Base-by-base conservation (phyloP, 768 basidiomycete species). In the Gymnopilus dilepis region DNA sequence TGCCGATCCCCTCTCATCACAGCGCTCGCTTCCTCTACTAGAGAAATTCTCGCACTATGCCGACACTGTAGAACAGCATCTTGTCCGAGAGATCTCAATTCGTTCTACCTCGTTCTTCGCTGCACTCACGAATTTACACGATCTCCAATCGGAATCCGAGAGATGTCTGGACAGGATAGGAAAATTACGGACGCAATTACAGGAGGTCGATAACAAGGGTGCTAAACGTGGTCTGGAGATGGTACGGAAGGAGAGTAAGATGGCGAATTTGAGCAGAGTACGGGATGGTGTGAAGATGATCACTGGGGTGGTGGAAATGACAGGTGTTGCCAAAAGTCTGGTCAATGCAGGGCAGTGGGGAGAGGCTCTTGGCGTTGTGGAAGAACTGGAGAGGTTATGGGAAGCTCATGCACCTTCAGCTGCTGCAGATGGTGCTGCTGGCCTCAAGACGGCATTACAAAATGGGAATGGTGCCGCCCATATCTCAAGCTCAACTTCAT, bases 91-190 rank as follows among this genome's bases (percentile, higher is more conserved):
- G 75, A 96, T 99, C 45, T 91, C 91, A 8, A 79, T 91, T 9
- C 90, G 97, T 13, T 94, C 95, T 0, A 85, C 92, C 0, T 94
- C 95, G 1, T 99, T 99, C 84, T 99, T 99, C 69, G 90, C 96
- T 4, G 97, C 97, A 6, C 85, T 99, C 37, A 86, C 94, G 6
- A 99, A 99, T 73, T 81, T 99, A 7, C 92, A 97, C 69, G 91
- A 94, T 64, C 84, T 99, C 11, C 94, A 95, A 70, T 85, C 91
- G 5, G 94, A 97, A 71, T 96, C 95, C 0, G 85, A 90, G 50
- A 84, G 87, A 50, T 96, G 95, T 69, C 81, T 99, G 6, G 76
- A 81, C 43, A 87, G 91, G 47, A 92, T 98, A 61, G 78, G 83
- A 7, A 81, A 86, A 26, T 81, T 99, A 5, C 91, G 93, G 22